Conservation (phyloP, 2,329 filamentous ascomycete species). For the Apiospora rasikravindrae region DNA sequence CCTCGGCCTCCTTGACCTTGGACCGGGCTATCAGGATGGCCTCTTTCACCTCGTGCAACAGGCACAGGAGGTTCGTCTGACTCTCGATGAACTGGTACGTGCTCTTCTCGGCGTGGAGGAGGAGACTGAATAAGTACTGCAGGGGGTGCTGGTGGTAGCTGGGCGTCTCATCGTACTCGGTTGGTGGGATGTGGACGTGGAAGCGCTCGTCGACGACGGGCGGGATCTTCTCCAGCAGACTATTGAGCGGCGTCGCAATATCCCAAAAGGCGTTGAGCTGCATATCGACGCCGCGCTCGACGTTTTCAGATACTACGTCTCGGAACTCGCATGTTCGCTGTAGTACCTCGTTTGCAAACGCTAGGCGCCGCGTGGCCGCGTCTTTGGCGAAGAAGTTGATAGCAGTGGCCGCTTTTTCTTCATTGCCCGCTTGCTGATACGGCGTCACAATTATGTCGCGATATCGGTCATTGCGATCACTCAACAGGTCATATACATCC, state of each 20-base stretch:
- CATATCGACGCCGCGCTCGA: conserved; percentile 84
- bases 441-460: conserved; percentile 82
- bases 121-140: conserved; percentile 86
- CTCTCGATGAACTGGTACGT: conserved; percentile 97
- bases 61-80: conserved; percentile 87
- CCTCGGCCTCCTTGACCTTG: conserved; percentile 70
- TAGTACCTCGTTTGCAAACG: conserved; percentile 74
- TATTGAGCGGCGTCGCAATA: conserved; percentile 82
- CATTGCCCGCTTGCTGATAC: conserved; percentile 75
- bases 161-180: conserved; percentile 87
- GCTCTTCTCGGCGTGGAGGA: conserved; percentile 88
- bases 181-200: conserved; percentile 75
- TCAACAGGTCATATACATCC: conserved; percentile 82
- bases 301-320: conserved; percentile 80
- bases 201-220: conserved; percentile 59
- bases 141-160: conserved; percentile 80
- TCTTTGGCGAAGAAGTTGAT: conserved; percentile 84
- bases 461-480: conserved; percentile 86
- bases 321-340: conserved; percentile 78
- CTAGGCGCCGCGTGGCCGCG: conserved; percentile 70
- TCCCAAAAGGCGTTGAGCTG: conserved; percentile 98
- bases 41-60: conserved; percentile 89
- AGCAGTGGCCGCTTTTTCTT: conserved; percentile 79
- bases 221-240: conserved; percentile 82
- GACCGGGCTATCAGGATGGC: conserved; percentile 68